Conservation (phyloP, 257 asterid species). For the Solanum etuberosum region DNA sequence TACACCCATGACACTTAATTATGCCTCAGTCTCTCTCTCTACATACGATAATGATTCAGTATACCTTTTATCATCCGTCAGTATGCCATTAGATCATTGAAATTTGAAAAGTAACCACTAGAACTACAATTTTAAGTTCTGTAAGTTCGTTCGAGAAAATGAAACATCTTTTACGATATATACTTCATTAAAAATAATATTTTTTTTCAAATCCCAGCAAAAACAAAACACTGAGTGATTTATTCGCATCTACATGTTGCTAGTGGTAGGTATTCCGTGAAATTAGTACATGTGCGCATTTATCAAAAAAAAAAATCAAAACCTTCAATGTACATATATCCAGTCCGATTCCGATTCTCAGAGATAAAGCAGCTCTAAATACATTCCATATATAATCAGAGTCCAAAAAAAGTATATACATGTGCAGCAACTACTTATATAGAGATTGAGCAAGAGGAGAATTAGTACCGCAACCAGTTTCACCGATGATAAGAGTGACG, state of each 20-base stretch:
- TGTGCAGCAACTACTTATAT: background rate
- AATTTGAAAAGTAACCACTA: background rate
- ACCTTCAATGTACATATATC: background rate
- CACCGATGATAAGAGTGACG: constrained; percentile 86
- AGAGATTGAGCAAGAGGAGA: background rate
- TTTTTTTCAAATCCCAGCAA: background rate
- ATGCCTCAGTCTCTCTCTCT: background rate
- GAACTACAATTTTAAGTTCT: background rate
- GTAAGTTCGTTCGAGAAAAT: background rate
- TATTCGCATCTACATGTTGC: background rate
- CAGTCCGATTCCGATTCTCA: background rate
- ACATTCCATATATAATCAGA: background rate
- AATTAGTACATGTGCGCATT: background rate
- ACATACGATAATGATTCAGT: background rate
- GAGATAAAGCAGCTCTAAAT: background rate
- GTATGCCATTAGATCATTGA: background rate
- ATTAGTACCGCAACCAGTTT: constrained; percentile 80
- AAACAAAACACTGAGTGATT: background rate
- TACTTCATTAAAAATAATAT: background rate
- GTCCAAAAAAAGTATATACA: background rate
- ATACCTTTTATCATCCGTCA: background rate
- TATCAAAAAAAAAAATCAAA: background rate
- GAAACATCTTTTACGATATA: background rate
- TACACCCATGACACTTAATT: background rate
- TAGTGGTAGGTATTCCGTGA: background rate